Evolutionary conservation across 2,329 filamentous ascomycete species (phyloP).

Genomic region (Fusarium pininemorale): DNA sequence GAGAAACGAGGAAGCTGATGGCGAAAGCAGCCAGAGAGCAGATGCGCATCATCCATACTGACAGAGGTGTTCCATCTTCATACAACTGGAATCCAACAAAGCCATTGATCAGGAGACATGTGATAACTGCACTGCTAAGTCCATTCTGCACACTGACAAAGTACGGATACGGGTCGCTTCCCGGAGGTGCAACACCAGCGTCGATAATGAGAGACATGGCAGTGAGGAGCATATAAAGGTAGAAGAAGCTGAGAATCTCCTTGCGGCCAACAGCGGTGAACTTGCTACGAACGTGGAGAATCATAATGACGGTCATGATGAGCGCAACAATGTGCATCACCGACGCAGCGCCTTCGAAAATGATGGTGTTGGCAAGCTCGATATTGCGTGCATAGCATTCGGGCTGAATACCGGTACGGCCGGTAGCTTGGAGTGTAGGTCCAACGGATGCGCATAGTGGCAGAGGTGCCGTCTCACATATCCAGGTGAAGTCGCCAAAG

Average conservation of each 20-base stretch:
- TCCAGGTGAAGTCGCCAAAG: slow-evolving; percentile 88
- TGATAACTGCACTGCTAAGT: slow-evolving; percentile 84
- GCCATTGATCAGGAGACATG: slow-evolving; percentile 92
- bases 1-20: slow-evolving; percentile 85
- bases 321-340: slow-evolving; percentile 93
- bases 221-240: slow-evolving; percentile 91
- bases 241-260: slow-evolving; percentile 90
- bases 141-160: slow-evolving; percentile 90
- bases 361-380: slow-evolving; percentile 97
- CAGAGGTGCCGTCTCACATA: slow-evolving; percentile 86
- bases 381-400: slow-evolving; percentile 95
- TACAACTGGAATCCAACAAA: slow-evolving; percentile 99
- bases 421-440: slow-evolving; percentile 72
- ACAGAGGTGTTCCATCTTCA: slow-evolving; percentile 93
- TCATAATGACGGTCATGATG: slow-evolving; percentile 96
- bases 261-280: slow-evolving; percentile 91
- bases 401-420: slow-evolving; percentile 81
- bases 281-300: slow-evolving; percentile 94
- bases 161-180: slow-evolving; percentile 83
- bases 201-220: slow-evolving; percentile 91
- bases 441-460: slow-evolving; percentile 90
- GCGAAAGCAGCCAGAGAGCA: slow-evolving; percentile 83
- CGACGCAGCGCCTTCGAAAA: slow-evolving; percentile 91
- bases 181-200: slow-evolving; percentile 88
- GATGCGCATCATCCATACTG: slow-evolving; percentile 89